Conservation (phyloP, 2,329 filamentous ascomycete genomes). For the Trichoderma oligosporum region DNA sequence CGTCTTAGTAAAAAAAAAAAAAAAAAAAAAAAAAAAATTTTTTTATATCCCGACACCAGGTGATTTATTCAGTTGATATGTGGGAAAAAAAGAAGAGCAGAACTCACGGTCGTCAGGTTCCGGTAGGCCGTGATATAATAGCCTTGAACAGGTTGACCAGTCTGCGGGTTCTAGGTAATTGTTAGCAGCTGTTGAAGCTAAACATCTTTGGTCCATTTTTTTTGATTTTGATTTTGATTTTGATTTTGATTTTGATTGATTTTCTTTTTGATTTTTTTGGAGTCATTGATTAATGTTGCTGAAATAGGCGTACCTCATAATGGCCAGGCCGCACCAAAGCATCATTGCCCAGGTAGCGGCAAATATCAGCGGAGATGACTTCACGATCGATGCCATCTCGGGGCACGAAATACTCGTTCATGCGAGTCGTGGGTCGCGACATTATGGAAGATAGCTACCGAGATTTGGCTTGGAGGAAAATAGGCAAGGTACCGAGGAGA, state of each 20-base stretch:
- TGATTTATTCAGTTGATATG: too few species aligned
- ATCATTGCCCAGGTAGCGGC: conserved; percentile 79
- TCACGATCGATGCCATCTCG: conserved; percentile 78
- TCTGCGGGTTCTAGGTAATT: conserved; percentile 47
- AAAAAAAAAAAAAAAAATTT: not conserved
- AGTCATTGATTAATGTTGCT: not conserved
- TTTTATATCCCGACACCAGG: too few species aligned
- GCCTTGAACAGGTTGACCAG: conserved; percentile 60
- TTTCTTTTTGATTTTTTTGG: not conserved
- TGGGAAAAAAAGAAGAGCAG: not conserved
- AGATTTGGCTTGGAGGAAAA: not conserved
- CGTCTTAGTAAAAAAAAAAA: conserved; percentile 2
- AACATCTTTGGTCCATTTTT: not conserved
- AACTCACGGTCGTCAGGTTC: conserved; percentile 70
- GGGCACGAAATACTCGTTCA: conserved; percentile 78
- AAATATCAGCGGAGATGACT: conserved; percentile 80
- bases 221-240: not conserved
- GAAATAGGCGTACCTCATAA: conserved; percentile 57
- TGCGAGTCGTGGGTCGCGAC: conserved; percentile 40
- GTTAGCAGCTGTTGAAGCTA: conserved; percentile 1
- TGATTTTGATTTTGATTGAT: too few species aligned
- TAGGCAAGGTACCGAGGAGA: conserved; percentile 24
- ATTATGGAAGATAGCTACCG: conserved; percentile 16
- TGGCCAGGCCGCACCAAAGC: conserved; percentile 71
- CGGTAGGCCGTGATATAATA: conserved; percentile 78